phyloP scores from a whole-genome alignment of 2,329 filamentous ascomycete genomes.

The Exophiala xenobiotica region DNA sequence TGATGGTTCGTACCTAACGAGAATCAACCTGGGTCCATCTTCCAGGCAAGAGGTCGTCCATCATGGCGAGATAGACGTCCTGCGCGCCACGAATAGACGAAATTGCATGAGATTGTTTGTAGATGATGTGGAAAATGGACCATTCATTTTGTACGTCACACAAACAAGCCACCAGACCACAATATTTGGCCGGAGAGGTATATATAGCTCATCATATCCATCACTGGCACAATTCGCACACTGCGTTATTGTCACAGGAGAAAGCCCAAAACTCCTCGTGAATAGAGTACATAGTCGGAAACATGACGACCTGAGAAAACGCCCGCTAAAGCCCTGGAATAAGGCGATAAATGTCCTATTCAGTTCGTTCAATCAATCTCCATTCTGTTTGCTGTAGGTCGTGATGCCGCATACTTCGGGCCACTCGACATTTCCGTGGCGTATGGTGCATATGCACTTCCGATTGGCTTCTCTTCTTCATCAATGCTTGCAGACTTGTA shows the following conservation, averaged over 20 bases:
- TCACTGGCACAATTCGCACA: neutral
- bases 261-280: conserved; percentile 14
- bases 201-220: neutral
- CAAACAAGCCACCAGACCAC: too few species aligned
- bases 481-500: conserved; percentile 18
- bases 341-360: too few species aligned
- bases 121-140: too few species aligned
- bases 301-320: conserved; percentile 6
- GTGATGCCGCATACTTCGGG: conserved; percentile 9
- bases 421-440: conserved; percentile 23
- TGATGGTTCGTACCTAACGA: too few species aligned
- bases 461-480: conserved; percentile 28
- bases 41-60: too few species aligned
- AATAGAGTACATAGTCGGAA: neutral
- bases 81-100: too few species aligned
- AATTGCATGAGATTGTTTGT: too few species aligned
- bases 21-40: too few species aligned
- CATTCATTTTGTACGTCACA: too few species aligned
- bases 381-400: conserved; percentile 22
- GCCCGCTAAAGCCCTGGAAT: conserved; percentile 4
- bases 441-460: conserved; percentile 25
- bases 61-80: too few species aligned
- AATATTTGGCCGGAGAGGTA: too few species aligned
- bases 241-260: neutral
- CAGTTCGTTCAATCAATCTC: conserved; percentile 29